phyloP scores from a whole-genome alignment of 345 rosid genomes.

The Eutrema heterophyllum region DNA sequence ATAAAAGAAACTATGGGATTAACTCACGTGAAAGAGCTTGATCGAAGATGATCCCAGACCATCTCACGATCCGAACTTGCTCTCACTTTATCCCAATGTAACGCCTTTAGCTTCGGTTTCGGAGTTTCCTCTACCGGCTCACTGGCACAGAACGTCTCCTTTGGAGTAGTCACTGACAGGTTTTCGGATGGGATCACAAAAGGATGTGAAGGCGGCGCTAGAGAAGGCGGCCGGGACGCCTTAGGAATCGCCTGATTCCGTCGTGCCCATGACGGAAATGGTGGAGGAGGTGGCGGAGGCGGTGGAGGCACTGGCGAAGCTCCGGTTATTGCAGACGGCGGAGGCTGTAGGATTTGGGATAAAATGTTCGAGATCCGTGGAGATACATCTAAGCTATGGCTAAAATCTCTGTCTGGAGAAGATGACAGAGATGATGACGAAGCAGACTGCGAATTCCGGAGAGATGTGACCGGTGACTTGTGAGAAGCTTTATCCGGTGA shows the following conservation, averaged over 20 bases:
- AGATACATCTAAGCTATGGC: conserved; percentile 35
- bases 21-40: conserved; percentile 82
- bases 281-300: conserved; percentile 36
- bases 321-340: conserved; percentile 1
- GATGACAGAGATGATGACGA: conserved; percentile 31
- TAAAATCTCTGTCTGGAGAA: conserved; percentile 37
- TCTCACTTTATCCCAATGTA: conserved; percentile 97
- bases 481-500: conserved; percentile 44
- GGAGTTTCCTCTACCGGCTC: conserved; percentile 41
- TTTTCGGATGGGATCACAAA: conserved; percentile 43
- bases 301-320: conserved; percentile 12
- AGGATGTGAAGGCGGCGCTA: conserved; percentile 71
- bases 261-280: conserved; percentile 29
- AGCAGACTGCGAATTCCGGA: conserved; percentile 22
- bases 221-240: conserved; percentile 46
- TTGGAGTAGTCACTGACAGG: conserved; percentile 4
- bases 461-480: conserved; percentile 18
- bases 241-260: conserved; percentile 34
- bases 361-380: conserved; percentile 28
- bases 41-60: conserved; percentile 94
- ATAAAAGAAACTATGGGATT: neutral
- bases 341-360: conserved; percentile 30
- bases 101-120: conserved; percentile 73
- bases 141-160: neutral
- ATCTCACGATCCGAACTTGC: conserved; percentile 98